Evolutionary conservation across 768 basidiomycete genomes (phyloP).

Genomic region (Boletus vinaceobasis): DNA sequence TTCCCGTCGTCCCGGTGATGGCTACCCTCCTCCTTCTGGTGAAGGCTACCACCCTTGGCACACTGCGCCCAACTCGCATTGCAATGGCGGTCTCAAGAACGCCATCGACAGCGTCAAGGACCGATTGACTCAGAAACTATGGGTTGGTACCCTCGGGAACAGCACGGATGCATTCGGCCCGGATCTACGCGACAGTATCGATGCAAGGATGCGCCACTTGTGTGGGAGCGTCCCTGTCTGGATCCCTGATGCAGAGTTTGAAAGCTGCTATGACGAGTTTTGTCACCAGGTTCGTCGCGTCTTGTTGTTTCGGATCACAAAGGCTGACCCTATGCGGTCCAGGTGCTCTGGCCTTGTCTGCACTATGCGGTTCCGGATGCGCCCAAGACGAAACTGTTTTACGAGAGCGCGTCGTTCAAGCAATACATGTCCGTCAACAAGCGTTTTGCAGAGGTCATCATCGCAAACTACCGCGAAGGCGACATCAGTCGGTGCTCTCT

Average conservation of each 20-base stretch:
- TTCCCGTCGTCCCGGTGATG: constrained; percentile 40
- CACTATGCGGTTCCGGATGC: constrained; percentile 88
- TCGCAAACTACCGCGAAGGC: constrained; percentile 76
- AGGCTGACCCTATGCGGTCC: constrained; percentile 9
- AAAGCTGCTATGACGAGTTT: constrained; percentile 79
- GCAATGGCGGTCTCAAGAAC: constrained; percentile 83
- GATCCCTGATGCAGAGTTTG: constrained; percentile 79
- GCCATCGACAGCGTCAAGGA: constrained; percentile 67
- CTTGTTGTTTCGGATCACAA: constrained; percentile 8
- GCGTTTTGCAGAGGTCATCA: constrained; percentile 83
- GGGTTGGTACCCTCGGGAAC: constrained; percentile 74
- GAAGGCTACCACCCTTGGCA: constrained; percentile 38
- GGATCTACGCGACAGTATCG: constrained; percentile 54
- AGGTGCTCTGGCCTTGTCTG: constrained; percentile 82
- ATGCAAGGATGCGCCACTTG: constrained; percentile 43
- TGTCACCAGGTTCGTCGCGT: constrained; percentile 64
- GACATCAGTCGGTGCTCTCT: constrained; percentile 58
- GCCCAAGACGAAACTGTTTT: constrained; percentile 78
- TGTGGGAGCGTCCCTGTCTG: constrained; percentile 58
- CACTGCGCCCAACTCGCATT: constrained; percentile 61
- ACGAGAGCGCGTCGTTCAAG: constrained; percentile 75
- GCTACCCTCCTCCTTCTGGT: constrained; percentile 30
- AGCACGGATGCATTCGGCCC: constrained; percentile 62
- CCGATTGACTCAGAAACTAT: constrained; percentile 48
- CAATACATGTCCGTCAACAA: constrained; percentile 90